Evolutionary conservation across 176 grass and related monocot species (phyloP), one percentile per base, ranked within the genome.

Genomic region (Oryza glaberrima): DNA sequence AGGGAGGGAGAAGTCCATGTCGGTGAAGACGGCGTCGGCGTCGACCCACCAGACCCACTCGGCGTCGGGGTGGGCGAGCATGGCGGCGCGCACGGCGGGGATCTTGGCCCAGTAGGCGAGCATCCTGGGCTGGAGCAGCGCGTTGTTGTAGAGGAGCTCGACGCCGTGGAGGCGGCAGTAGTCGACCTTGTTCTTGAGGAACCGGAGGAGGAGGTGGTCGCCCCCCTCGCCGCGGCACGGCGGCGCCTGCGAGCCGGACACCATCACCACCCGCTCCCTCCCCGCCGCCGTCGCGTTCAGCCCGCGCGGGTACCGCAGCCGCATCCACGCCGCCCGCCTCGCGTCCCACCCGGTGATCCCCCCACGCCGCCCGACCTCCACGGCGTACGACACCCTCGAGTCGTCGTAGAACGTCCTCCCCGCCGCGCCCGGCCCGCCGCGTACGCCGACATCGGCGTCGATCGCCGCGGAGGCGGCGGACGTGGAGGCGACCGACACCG

Each of bases 21-120:
- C 93, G 11, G 89, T 98, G 88, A 98, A 46, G 5, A 90, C 86
- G 54, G 96, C 93, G 79, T 98, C 96, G 9, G 89, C 87, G 80
- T 98, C 91, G 16, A 98, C 89, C 96, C 93, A 98, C 96, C 93
- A 98, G 5, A 98, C 48, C 96, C 91, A 98, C 41, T 95, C 96
- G 1, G 85, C 91, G 77, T 98, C 96, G 16, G 96, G 93, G 84
- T 95, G 96, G 9, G 89, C 93, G 15, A 98, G 80, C 93, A 98
- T 98, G 41, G 89, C 83, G 6, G 96, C 91, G 6, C 96, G 91
- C 26, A 95, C 60, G 2, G 36, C 4, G 9, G 96, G 96, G 60
- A 95, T 82, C 85, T 98, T 98, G 2, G 93, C 85, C 96, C 89
- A 98, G 89, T 78, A 94, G 13, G 80, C 67, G 26, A 17, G 7